A percentile compares a stretch with the other conserved stretches of the same genome.
These are phyloP conservation scores for Pseudopithomyces chartarum DNA, from an alignment of 2,329 filamentous ascomycete genomes.

Conservation along the genomic window DNA sequence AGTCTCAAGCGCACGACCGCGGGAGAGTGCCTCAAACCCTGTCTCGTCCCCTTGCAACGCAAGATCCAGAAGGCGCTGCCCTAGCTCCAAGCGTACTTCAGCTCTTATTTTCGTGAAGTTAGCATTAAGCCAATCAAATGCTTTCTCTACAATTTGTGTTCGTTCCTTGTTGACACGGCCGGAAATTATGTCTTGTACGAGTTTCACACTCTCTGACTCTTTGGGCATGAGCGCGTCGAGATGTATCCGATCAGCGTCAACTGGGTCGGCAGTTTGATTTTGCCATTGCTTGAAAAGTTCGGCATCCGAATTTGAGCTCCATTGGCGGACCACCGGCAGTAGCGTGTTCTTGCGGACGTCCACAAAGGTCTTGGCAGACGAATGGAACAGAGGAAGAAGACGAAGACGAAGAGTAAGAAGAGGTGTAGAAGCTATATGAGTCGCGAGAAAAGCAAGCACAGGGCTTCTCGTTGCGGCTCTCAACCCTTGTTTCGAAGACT, in stretches of 20 bases:
- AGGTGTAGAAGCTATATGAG: conserved; percentile 73
- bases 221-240: conserved; percentile 60
- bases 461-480: conserved; percentile 68
- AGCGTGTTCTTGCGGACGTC: conserved; percentile 74
- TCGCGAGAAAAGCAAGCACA: conserved; percentile 73
- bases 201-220: conserved; percentile 62
- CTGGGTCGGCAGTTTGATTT: conserved; percentile 53
- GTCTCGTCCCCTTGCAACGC: conserved; percentile 52
- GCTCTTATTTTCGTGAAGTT: conserved; percentile 76
- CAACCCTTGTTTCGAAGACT: conserved; percentile 40
- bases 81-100: conserved; percentile 63
- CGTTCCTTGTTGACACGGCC: conserved; percentile 51
- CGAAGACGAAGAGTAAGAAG: conserved; percentile 70
- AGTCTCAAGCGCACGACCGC: conserved; percentile 68
- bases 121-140: conserved; percentile 71
- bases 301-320: conserved; percentile 62
- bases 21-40: conserved; percentile 45
- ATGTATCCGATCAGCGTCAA: conserved; percentile 58
- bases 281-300: conserved; percentile 58
- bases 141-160: conserved; percentile 63
- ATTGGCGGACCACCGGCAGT: conserved; percentile 74
- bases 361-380: conserved; percentile 73
- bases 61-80: conserved; percentile 67
- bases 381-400: conserved; percentile 73
- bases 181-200: conserved; percentile 58